Conservation (phyloP, 306 rosid genomes). For the Fragaria vesca region DNA sequence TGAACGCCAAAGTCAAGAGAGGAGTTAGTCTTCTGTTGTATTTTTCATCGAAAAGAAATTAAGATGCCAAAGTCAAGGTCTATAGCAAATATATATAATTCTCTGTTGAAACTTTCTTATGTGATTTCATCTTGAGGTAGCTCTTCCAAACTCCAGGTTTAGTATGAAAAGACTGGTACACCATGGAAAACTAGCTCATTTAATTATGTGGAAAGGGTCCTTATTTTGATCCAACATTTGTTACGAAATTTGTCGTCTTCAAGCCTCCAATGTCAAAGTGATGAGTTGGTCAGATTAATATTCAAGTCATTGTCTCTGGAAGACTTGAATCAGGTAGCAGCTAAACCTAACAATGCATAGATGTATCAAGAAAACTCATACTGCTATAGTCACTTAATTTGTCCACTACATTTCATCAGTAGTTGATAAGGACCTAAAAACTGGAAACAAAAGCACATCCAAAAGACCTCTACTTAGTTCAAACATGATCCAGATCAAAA, state of each 20-base stretch:
- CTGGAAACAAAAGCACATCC: not conserved
- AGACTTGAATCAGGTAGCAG: not conserved
- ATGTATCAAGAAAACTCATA: not conserved
- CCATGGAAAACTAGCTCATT: not conserved
- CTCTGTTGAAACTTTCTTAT: not conserved
- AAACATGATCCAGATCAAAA: too few relatives aligned
- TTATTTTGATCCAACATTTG: not conserved
- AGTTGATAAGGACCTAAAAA: not conserved
- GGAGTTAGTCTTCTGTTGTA: too few relatives aligned
- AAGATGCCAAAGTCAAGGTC: not conserved
- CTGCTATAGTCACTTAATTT: not conserved
- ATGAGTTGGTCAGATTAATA: not conserved
- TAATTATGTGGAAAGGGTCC: not conserved
- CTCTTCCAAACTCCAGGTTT: not conserved
- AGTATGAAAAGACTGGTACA: not conserved
- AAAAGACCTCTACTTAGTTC: not conserved
- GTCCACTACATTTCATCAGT: not conserved
- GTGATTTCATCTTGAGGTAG: not conserved
- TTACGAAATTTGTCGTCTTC: not conserved
- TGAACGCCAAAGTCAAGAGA: not conserved
- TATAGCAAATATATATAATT: not conserved
- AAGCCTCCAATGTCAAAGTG: not conserved
- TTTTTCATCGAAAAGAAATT: too few relatives aligned
- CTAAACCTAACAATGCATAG: not conserved
- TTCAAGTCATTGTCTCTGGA: not conserved